phyloP scores from a whole-genome alignment of 495 filamentous ascomycete species.

The Neurospora cerealis region DNA sequence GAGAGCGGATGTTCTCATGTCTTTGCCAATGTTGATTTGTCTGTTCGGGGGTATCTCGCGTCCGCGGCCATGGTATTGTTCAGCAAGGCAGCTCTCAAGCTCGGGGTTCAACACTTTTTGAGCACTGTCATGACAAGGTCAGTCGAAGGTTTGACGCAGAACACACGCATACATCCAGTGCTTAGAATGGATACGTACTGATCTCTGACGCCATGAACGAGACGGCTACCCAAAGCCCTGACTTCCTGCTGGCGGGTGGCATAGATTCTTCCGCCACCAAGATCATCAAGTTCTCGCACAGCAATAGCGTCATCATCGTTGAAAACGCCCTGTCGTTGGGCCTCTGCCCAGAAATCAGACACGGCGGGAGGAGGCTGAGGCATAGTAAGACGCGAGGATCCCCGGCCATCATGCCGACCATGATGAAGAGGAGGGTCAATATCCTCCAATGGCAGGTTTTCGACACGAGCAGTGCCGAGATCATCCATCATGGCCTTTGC shows the following conservation, averaged over 20 bases:
- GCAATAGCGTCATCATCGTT: slow-evolving; percentile 17
- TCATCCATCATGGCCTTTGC: slow-evolving; percentile 6
- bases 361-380: neutral
- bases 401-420: neutral
- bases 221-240: neutral
- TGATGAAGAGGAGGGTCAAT: neutral
- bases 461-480: slow-evolving; percentile 6
- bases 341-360: neutral
- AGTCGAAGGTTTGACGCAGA: neutral
- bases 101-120: neutral
- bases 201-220: neutral
- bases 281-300: slow-evolving; percentile 17
- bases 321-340: slow-evolving; percentile 3
- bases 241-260: neutral
- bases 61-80: neutral
- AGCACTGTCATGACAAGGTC: neutral
- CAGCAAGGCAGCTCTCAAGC: neutral
- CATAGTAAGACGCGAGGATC: neutral
- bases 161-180: neutral
- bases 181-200: neutral
- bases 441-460: slow-evolving; percentile 9
- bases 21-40: neutral
- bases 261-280: slow-evolving; percentile 17
- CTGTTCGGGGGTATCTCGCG: neutral
- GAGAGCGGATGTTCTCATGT: neutral